phyloP scores from a whole-genome alignment of 2,329 filamentous ascomycete species.

The Bipolaris oryzae region DNA sequence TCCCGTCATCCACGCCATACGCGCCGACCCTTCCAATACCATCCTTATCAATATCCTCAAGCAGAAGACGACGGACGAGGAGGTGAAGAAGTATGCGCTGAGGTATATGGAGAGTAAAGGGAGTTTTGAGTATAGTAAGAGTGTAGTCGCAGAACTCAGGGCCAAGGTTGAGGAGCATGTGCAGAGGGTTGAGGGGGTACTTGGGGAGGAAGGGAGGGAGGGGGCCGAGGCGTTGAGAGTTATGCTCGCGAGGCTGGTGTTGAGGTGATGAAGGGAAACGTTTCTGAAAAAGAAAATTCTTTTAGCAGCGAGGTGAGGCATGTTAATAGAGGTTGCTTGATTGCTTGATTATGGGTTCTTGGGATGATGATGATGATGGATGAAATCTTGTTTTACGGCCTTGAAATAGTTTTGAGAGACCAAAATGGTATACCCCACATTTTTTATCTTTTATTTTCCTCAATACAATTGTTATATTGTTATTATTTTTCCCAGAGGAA shows the following conservation, averaged over 20 bases:
- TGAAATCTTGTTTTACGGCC: no score
- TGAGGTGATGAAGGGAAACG: constrained; percentile 26
- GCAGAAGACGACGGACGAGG: constrained; percentile 83
- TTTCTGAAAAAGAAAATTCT: not conserved
- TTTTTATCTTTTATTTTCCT: no score
- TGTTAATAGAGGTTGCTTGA: no score
- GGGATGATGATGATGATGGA: no score
- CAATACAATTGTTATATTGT: no score
- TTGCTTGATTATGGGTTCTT: no score
- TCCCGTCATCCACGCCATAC: constrained; percentile 92
- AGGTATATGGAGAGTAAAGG: constrained; percentile 88
- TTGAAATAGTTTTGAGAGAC: no score
- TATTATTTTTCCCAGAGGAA: no score
- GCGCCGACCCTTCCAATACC: constrained; percentile 72
- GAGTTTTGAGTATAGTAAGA: constrained; percentile 83
- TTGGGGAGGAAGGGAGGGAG: constrained; percentile 47
- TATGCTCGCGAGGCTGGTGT: constrained; percentile 52
- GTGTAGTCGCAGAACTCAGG: constrained; percentile 58
- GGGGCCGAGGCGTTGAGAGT: constrained; percentile 48
- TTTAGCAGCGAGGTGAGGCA: no score
- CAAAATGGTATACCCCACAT: no score
- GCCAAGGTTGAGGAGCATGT: constrained; percentile 53
- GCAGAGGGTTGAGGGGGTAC: constrained; percentile 45
- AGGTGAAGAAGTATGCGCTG: constrained; percentile 91
- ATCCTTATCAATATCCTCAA: constrained; percentile 91